Evolutionary conservation across 179 eudicot genomes (phyloP).

Genomic region (Vitellaria paradoxa): DNA sequence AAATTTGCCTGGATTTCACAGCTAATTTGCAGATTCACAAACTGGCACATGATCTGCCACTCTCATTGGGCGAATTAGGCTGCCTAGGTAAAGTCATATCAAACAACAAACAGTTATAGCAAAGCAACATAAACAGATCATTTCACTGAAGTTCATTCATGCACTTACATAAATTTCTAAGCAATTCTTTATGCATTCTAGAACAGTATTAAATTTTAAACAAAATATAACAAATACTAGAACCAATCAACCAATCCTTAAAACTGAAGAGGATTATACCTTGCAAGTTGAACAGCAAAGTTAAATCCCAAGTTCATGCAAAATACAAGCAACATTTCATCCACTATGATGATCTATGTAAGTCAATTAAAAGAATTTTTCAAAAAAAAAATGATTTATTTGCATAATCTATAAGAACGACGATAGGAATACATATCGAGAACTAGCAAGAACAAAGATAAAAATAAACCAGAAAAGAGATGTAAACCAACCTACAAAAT

Average conservation of each 20-base stretch:
- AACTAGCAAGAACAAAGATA: not conserved
- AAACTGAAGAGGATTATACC: not conserved
- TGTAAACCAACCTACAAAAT: conserved; percentile 62
- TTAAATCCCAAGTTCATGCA: not conserved
- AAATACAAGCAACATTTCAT: not conserved
- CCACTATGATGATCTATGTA: not conserved
- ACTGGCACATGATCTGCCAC: too few species aligned
- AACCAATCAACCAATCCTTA: not conserved
- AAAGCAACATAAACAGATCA: not conserved
- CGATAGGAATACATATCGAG: not conserved
- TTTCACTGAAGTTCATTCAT: not conserved
- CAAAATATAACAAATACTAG: not conserved
- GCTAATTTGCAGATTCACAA: too few species aligned
- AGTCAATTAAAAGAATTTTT: too few species aligned
- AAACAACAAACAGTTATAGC: not conserved
- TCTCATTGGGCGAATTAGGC: too few species aligned
- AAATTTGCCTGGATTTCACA: too few species aligned
- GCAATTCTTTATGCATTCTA: not conserved
- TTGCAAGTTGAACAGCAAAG: not conserved
- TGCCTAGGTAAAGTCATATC: not conserved
- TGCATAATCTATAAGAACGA: not conserved
- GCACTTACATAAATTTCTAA: not conserved
- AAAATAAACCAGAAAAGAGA: not conserved
- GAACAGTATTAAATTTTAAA: not conserved
- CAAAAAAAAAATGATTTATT: too few species aligned